Percentiles rank a stretch among this genome's conserved stretches.
Evolutionary conservation across 2,329 filamentous ascomycete species (phyloP).

Genomic region (Fusarium euwallaceae): DNA sequence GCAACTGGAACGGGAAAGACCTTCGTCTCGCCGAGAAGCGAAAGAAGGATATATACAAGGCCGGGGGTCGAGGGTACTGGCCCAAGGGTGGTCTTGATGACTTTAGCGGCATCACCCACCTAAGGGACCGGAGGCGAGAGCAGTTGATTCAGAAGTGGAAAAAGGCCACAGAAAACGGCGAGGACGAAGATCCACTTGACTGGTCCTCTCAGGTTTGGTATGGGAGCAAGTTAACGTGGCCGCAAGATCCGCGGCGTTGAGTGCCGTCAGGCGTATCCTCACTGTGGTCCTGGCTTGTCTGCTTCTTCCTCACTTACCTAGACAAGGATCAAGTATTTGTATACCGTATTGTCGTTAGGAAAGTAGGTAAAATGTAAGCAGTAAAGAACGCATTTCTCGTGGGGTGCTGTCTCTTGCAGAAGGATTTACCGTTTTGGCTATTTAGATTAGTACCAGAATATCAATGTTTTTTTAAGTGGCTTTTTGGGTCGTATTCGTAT

Average conservation of each 20-base stretch:
- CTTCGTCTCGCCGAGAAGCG: not conserved
- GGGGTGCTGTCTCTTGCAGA: not conserved
- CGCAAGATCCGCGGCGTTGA: not conserved
- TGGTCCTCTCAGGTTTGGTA: not conserved
- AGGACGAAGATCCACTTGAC: not conserved
- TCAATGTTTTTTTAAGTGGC: not conserved
- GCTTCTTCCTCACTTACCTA: not conserved
- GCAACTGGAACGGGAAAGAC: not conserved
- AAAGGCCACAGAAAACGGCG: not conserved
- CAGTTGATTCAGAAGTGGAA: not conserved
- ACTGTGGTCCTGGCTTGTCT: not conserved
- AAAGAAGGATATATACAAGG: not conserved
- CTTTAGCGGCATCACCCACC: not conserved
- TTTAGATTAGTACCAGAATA: not conserved
- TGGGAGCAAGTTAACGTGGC: not conserved
- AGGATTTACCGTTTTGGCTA: not conserved
- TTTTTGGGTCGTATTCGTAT: not conserved
- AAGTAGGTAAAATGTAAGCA: too few species aligned
- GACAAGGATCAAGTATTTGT: not conserved
- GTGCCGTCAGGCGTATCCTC: not conserved
- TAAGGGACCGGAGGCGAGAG: not conserved
- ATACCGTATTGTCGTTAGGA: too few species aligned
- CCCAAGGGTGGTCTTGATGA: not conserved
- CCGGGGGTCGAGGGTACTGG: not conserved
- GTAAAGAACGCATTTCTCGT: too few species aligned